Evolutionary conservation across 108 stramenopile genomes (phyloP).

Genomic region (Nannochloropsis gaditana): DNA sequence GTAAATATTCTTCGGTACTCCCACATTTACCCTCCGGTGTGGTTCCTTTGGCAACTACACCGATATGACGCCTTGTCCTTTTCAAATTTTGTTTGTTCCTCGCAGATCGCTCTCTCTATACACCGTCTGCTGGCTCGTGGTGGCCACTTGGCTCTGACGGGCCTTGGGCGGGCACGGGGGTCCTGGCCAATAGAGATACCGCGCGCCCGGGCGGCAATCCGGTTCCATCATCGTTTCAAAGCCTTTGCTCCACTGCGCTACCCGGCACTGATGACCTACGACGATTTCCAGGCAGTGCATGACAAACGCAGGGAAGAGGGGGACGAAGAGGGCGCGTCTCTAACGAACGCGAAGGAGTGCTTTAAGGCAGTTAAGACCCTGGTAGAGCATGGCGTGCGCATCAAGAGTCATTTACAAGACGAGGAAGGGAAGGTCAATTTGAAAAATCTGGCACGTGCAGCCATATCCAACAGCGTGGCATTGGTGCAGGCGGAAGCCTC

Average conservation of each 20-base stretch:
- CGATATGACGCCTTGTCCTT: too few species aligned
- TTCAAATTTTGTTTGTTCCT: too few species aligned
- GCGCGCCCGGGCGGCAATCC: neutral
- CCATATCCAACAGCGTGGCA: neutral
- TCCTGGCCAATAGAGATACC: neutral
- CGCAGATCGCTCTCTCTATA: neutral
- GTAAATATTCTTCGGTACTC: too few species aligned
- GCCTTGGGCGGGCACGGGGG: neutral
- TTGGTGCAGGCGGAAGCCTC: neutral
- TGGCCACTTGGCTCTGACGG: neutral
- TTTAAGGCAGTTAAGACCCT: neutral
- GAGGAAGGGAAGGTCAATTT: neutral
- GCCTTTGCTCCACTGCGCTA: neutral
- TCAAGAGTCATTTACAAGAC: neutral
- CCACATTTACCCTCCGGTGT: too few species aligned
- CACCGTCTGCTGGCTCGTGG: neutral
- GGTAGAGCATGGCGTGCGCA: neutral
- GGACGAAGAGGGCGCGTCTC: neutral
- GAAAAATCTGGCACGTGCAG: neutral
- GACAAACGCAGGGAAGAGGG: neutral
- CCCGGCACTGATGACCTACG: neutral
- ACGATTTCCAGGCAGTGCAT: neutral
- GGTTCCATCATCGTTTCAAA: constrained; percentile 3
- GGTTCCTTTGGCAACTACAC: too few species aligned
- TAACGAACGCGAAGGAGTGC: neutral